Base-by-base conservation (phyloP, 129 eudicot genomes). In the Cynara cardunculus region DNA sequence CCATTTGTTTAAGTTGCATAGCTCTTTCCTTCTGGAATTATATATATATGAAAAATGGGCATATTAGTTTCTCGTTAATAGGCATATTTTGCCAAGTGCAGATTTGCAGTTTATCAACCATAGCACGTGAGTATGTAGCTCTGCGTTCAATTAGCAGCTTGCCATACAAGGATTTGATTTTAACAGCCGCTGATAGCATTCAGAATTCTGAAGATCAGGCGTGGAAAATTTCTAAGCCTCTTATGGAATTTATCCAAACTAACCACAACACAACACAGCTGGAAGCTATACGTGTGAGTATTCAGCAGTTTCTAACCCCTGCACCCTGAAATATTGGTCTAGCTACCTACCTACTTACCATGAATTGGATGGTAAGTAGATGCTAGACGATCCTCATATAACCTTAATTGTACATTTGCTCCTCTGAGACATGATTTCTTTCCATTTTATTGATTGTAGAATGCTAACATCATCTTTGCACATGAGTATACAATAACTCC, bases 21-120 rank as follows among this genome's bases (percentile, higher is more conserved):
- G 14, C 59, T 46, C 59, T 46, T 46, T 46, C 19, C 64, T 18
- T 16, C 7, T 14, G 64, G 64, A 41, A 37, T 37, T 37, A 37
- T 53, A 53, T 16, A 16, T 53, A 9, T 62, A 62, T 19, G 68
- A 53, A 53, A 53, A 14, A 16, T 53, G 19, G 19, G 64, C 64
- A 62, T 62, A 62, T 62, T 4, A 22, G 68, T 62, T 62, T 62
- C 26, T 62, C 10, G 69, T 2, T 66, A 35, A 69, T 24, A 7
- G 46, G 28, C 65, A 30, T 79, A 81, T 59, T 22, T 68, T 83
- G 31, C 12, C 80, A 75, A 75, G 56, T 81, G 78, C 89, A 95
- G 99, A 83, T 95, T 74, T 92, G 97, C 90, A 95, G 99, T 88
- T 89, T 95, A 80, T 95, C 99, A 78, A 95, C 97, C 69, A 95